Conservation (phyloP, 306 rosid genomes). For the Vigna nakashimae region DNA sequence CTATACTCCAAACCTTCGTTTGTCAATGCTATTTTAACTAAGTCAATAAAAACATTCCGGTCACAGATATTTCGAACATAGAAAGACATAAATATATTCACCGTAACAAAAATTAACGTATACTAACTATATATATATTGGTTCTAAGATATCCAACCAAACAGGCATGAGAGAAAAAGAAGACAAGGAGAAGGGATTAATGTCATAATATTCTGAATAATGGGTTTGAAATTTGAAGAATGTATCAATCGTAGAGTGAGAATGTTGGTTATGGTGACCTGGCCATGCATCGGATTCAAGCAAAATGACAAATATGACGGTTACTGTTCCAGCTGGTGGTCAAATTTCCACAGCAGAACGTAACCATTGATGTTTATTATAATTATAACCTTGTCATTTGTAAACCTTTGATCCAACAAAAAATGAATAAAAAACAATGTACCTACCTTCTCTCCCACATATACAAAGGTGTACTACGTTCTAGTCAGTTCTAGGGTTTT, state of each 20-base stretch:
- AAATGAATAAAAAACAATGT: slow-evolving; percentile 1
- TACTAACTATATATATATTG: too few relatives aligned
- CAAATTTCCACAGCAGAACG: slow-evolving; percentile 62
- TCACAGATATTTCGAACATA: too few relatives aligned
- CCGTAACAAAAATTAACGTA: too few relatives aligned
- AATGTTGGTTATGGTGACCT: slow-evolving; percentile 49
- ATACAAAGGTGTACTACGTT: background rate
- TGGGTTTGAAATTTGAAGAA: slow-evolving; percentile 32
- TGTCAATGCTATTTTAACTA: too few relatives aligned
- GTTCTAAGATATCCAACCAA: too few relatives aligned
- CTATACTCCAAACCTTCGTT: too few relatives aligned
- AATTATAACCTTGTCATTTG: slow-evolving; percentile 33
- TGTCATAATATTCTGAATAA: slow-evolving; percentile 11
- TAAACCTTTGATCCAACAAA: slow-evolving; percentile 39
- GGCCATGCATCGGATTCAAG: slow-evolving; percentile 45
- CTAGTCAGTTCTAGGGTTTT: slow-evolving; percentile 31
- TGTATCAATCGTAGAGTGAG: slow-evolving; percentile 34
- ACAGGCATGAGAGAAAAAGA: too few relatives aligned
- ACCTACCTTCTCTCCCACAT: background rate
- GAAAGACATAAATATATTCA: too few relatives aligned
- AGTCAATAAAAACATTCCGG: too few relatives aligned
- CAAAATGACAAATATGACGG: slow-evolving; percentile 52
- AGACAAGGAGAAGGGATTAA: background rate
- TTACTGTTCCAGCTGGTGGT: slow-evolving; percentile 38
- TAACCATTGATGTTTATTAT: slow-evolving; percentile 51